Evolutionary conservation across 2,329 filamentous ascomycete genomes (phyloP).

Genomic region (Macrophomina tecta): DNA sequence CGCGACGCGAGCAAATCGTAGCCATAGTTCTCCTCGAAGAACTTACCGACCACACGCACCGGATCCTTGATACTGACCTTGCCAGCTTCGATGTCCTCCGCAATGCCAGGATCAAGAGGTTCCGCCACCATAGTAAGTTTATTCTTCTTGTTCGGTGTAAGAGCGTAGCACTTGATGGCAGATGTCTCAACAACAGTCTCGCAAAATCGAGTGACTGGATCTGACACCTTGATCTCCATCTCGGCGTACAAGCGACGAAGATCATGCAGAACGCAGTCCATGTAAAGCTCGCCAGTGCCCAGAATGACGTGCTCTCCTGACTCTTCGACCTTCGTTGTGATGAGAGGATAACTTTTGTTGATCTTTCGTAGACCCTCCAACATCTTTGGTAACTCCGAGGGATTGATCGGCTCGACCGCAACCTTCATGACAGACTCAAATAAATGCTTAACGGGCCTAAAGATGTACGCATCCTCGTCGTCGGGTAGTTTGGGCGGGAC

Average conservation of each 20-base stretch:
- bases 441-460: conserved; percentile 90
- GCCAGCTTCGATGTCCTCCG: conserved; percentile 90
- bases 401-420: conserved; percentile 96
- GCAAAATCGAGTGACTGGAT: conserved; percentile 95
- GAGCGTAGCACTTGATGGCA: conserved; percentile 95
- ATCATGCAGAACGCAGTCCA: conserved; percentile 98
- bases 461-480: conserved; percentile 92
- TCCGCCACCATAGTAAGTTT: conserved; percentile 99
- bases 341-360: conserved; percentile 96
- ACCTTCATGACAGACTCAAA: conserved; percentile 98
- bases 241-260: conserved; percentile 92
- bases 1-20: conserved; percentile 94
- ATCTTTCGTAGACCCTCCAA: conserved; percentile 94
- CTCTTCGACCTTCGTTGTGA: conserved; percentile 97
- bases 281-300: conserved; percentile 97
- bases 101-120: conserved; percentile 91
- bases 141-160: conserved; percentile 99
- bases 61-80: conserved; percentile 92
- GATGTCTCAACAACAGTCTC: conserved; percentile 98
- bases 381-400: conserved; percentile 98
- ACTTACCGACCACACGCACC: conserved; percentile 90
- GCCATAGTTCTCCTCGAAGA: conserved; percentile 95
- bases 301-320: conserved; percentile 95
- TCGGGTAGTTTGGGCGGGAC: conserved; percentile 80
- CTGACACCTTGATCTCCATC: conserved; percentile 99